Evolutionary conservation across 2,329 filamentous ascomycete species (phyloP).

Genomic region (Botryosphaeria agaves): DNA sequence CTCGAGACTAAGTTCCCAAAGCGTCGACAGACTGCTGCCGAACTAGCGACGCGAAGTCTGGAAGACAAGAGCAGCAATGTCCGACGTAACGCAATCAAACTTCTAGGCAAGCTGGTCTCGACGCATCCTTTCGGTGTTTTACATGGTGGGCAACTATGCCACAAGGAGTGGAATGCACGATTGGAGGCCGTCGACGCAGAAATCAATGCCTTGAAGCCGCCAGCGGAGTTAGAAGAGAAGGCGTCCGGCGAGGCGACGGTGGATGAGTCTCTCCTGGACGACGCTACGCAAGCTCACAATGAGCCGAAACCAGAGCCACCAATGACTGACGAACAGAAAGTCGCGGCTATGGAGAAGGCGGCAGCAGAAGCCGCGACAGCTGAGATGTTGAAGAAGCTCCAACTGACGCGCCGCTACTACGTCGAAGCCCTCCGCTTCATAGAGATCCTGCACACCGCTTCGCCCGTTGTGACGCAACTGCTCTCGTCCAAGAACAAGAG

Average conservation of each 20-base stretch:
- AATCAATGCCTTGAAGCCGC: slow-evolving; percentile 64
- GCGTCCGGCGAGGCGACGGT: slow-evolving; percentile 47
- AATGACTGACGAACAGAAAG: slow-evolving; percentile 67
- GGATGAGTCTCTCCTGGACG: slow-evolving; percentile 66
- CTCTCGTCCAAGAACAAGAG: slow-evolving; percentile 93
- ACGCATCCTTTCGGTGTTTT: slow-evolving; percentile 89
- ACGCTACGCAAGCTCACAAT: slow-evolving; percentile 54
- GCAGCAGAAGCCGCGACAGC: slow-evolving; percentile 77
- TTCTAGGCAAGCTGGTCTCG: slow-evolving; percentile 73
- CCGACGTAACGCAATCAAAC: slow-evolving; percentile 82
- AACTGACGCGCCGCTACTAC: slow-evolving; percentile 79
- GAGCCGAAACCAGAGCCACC: slow-evolving; percentile 47
- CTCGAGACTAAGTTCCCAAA: slow-evolving; percentile 95
- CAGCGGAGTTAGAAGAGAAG: slow-evolving; percentile 54
- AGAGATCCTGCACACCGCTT: slow-evolving; percentile 71
- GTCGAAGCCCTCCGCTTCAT: slow-evolving; percentile 89
- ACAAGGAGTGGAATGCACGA: slow-evolving; percentile 70
- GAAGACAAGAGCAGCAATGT: slow-evolving; percentile 99
- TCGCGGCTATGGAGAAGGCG: slow-evolving; percentile 57
- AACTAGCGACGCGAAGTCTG: slow-evolving; percentile 73
- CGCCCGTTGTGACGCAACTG: slow-evolving; percentile 65
- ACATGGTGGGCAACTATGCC: slow-evolving; percentile 71
- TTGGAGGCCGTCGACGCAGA: slow-evolving; percentile 72
- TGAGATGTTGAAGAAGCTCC: slow-evolving; percentile 73
- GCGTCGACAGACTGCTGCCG: slow-evolving; percentile 69